Evolutionary conservation across 768 basidiomycete genomes (phyloP), one percentile per base, ranked within the genome.

Genomic region (Neoboletus brunneissimus): DNA sequence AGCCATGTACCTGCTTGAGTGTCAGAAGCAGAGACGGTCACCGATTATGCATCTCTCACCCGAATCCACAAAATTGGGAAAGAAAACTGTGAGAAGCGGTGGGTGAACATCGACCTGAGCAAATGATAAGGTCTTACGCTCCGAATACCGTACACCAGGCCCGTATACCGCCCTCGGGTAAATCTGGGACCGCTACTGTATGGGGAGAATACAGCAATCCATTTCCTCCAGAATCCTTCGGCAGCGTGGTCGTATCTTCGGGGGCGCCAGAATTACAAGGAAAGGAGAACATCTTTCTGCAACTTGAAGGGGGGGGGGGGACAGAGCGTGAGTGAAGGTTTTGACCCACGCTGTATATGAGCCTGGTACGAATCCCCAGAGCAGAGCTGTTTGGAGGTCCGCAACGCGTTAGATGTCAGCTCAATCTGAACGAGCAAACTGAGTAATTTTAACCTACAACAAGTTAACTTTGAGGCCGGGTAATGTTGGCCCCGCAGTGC

Each of bases 91-190:
- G 6, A 29, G 7, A 37, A 51, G 16, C n/a, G 5, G 27, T 66
- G 1, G 22, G 45, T 6, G 5, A 5, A 41, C 7, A 16, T 13
- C 2, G 15, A 55, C 1, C 0, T 11, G 11, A 25, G 9, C 1
- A 5, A 44, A 5, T 13, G 11, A 23, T 44, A 16, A 0, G 16
- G 54, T 44, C 65, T 60, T 60, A 71, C 67, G 51, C 57, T 59
- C 69, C 68, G 1, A 62, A 47, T 7, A 64, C 68, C 2, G 69
- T 62, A 41, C 67, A 70, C 67, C 64, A 66, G 11, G 62, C 68
- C 9, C 29, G 64, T 16, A 56, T 15, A 29, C 70, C 64, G 3
- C 59, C 57, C 3, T 48, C 64, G 2, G 62, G 56, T 9, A 54
- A 34, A 9, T 54, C 62, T 10, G 44, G 32, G 23, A 57, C 52